Evolutionary conservation across 139 green algal species (phyloP).

Genomic region (Chlorella sp.): DNA sequence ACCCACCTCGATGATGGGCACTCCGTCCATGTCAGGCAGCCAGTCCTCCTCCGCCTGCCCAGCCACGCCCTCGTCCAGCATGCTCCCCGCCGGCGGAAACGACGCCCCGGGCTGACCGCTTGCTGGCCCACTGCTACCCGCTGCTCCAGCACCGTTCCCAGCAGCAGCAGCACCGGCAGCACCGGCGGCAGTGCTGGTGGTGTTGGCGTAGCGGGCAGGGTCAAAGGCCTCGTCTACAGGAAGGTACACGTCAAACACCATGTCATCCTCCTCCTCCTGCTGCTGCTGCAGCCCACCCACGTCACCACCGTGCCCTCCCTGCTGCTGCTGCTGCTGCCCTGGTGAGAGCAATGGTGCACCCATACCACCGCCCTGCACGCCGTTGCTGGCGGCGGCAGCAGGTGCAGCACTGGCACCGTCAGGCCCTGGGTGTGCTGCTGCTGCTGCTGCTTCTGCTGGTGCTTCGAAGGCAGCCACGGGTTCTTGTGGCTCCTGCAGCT

Average conservation of each 20-base stretch:
- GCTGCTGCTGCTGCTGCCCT: neutral
- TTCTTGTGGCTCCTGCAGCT: neutral
- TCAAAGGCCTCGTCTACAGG: neutral
- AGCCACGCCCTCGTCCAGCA: too few relatives aligned
- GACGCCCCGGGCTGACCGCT: too few relatives aligned
- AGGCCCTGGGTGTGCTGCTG: neutral
- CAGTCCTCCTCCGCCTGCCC: too few relatives aligned
- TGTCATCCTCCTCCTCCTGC: neutral
- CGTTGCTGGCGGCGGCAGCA: too few relatives aligned
- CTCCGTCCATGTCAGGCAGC: too few relatives aligned
- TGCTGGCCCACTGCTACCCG: neutral
- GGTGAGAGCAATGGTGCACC: neutral
- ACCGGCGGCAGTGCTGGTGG: too few relatives aligned
- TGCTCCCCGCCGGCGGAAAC: too few relatives aligned
- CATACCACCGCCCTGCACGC: too few relatives aligned
- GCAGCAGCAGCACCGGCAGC: too few relatives aligned
- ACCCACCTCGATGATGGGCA: too few relatives aligned
- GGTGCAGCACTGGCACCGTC: too few relatives aligned
- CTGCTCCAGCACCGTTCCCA: too few relatives aligned
- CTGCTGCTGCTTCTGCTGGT: neutral
- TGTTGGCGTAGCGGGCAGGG: neutral
- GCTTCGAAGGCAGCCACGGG: neutral
- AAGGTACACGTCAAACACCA: slow-evolving; percentile 7
- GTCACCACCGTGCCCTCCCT: neutral
- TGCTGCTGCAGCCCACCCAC: neutral